Evolutionary conservation across 2,329 filamentous ascomycete species (phyloP), one percentile per base, ranked within the genome.

Genomic region (Hypomyces rosellus): DNA sequence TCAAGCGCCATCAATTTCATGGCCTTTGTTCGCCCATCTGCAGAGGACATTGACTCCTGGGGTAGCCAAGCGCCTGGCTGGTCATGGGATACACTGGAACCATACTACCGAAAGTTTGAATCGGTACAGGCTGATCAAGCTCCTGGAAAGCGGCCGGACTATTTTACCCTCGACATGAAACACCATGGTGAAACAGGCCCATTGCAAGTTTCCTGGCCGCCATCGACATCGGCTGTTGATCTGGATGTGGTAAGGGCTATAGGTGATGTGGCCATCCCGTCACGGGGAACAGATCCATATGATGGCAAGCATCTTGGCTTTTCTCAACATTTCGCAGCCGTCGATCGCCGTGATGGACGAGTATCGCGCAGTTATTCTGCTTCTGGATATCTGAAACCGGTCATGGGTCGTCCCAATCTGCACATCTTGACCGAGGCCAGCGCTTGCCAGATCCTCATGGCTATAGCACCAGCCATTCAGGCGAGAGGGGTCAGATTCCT

Each of bases 1-100:
- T 45, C n/a, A 16, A 45, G 41, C 14, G 42, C 20, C 13, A 45
- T 50, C n/a, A 50, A 50, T 11, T 45, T 45, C 9, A 18, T 50
- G 36, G 43, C 43, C 25, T 44, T 16, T 12, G 15, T 15, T n/a
- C 42, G 13, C 15, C 39, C 13, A 11, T 34, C 41, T 3, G 15
- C 22, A 18, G 41, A n/a, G 4, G 42, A 45, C n/a, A 41, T 37
- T 15, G 38, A 49, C 14, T 13, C 18, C 16, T 49, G 46, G 46
- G 30, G 16, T 15, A 18, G 33, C 4, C 38, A 43, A 15, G 34
- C 34, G 7, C 25, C 38, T 11, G 39, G 46, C 14, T 49, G 46
- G 46, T 34, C 25, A 14, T 49, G 39, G 39, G 39, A 22, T n/a
- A 14, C 16, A 6, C 30, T 49, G 11, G 13, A 22, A 15, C 11